A percentile compares a stretch with the other conserved stretches of the same genome.
Evolutionary conservation across 306 rosid species (phyloP).

Genomic region (Vicia sativa): DNA sequence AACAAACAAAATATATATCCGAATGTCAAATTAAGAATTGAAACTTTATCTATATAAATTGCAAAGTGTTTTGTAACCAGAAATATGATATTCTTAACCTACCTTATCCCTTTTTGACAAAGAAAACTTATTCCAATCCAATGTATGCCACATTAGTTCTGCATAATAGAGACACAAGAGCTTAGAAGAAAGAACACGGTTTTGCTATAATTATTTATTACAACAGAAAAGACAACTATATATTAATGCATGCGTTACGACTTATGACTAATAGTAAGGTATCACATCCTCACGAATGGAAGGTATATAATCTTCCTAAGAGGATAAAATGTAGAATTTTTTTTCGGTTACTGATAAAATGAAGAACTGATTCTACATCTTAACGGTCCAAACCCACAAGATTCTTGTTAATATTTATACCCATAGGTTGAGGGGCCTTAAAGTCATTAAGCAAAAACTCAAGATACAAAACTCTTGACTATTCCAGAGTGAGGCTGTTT

Average conservation of each 20-base stretch:
- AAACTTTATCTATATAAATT: constrained; percentile 21
- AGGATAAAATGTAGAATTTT: constrained; percentile 9
- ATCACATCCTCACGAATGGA: constrained; percentile 29
- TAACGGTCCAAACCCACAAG: too few relatives aligned
- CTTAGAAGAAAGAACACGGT: constrained; percentile 11
- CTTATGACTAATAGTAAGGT: constrained; percentile 12
- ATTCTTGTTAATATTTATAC: too few relatives aligned
- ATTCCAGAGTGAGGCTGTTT: too few relatives aligned
- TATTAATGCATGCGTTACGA: constrained; percentile 10
- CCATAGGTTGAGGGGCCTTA: too few relatives aligned
- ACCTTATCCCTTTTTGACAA: constrained; percentile 45
- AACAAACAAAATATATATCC: constrained; percentile 24
- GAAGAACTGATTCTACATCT: too few relatives aligned
- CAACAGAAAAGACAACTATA: constrained; percentile 14
- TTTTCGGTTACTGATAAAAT: too few relatives aligned
- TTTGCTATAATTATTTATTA: constrained; percentile 16
- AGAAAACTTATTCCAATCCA: constrained; percentile 14
- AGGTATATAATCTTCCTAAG: constrained; percentile 34
- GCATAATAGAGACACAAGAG: constrained; percentile 39
- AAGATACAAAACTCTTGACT: too few relatives aligned
- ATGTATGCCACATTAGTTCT: constrained; percentile 36
- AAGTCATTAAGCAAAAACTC: too few relatives aligned
- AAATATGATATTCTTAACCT: constrained; percentile 24
- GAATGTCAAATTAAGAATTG: constrained; percentile 5
- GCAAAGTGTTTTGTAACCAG: constrained; percentile 10